Evolutionary conservation across 2,329 filamentous ascomycete species (phyloP).

Genomic region (Monosporascus sp.): DNA sequence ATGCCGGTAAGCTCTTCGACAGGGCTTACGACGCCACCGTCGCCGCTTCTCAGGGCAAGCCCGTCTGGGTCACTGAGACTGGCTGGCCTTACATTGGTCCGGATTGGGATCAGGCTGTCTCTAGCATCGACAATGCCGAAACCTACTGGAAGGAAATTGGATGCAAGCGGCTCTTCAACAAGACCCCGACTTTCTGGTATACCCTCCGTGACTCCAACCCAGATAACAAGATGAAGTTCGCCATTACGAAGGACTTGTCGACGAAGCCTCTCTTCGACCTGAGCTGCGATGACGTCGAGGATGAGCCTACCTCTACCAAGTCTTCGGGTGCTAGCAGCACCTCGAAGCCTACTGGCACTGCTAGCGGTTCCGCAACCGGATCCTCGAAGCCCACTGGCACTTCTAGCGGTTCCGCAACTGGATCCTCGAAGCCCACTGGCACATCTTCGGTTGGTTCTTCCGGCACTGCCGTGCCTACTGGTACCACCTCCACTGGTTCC

Average conservation of each 20-base stretch:
- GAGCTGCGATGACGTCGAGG: conserved; percentile 8
- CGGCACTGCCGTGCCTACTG: not conserved
- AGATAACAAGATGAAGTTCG: conserved; percentile 21
- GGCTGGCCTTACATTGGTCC: conserved; percentile 51
- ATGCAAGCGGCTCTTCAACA: conserved; percentile 20
- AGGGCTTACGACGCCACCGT: conserved; percentile 27
- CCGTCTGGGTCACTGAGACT: conserved; percentile 48
- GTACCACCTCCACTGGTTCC: not conserved
- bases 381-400: not conserved
- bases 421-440: not conserved
- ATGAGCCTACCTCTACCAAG: conserved; percentile 8
- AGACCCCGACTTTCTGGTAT: conserved; percentile 32
- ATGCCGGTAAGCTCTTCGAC: conserved; percentile 39
- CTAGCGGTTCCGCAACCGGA: not conserved
- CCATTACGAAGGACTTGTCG: conserved; percentile 13
- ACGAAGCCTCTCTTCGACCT: conserved; percentile 16
- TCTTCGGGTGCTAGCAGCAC: conserved; percentile 2
- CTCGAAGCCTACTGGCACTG: not conserved
- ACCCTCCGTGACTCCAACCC: conserved; percentile 29
- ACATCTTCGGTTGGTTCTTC: not conserved
- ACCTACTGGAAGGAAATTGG: conserved; percentile 29
- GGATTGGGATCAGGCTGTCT: conserved; percentile 37
- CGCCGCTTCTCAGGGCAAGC: conserved; percentile 36
- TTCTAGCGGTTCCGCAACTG: not conserved
- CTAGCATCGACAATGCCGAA: conserved; percentile 41